Evolutionary conservation across 2,329 filamentous ascomycete species (phyloP).

Genomic region (Cercospora canescens): DNA sequence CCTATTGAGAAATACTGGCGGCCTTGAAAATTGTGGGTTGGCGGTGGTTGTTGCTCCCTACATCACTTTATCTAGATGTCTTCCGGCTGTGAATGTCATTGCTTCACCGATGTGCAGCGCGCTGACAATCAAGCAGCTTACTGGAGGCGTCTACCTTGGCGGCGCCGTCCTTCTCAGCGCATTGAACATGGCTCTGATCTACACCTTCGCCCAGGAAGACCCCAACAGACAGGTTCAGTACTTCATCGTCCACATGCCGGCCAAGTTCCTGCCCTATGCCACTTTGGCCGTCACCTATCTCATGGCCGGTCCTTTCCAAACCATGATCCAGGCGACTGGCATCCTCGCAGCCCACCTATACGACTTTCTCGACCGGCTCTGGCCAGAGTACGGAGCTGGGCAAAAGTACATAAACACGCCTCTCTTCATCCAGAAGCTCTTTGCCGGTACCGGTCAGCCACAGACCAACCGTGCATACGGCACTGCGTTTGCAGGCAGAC

Average conservation of each 20-base stretch:
- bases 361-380: conserved; percentile 85
- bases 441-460: conserved; percentile 50
- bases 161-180: conserved; percentile 55
- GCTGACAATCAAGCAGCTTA: conserved; percentile 33
- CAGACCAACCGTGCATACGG: conserved; percentile 59
- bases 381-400: conserved; percentile 85
- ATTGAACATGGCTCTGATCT: conserved; percentile 76
- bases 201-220: conserved; percentile 85
- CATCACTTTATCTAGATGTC: conserved; percentile 43
- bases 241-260: conserved; percentile 79
- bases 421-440: conserved; percentile 66
- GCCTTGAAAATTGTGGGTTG: conserved; percentile 54
- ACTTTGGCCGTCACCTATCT: conserved; percentile 76
- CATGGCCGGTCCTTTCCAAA: conserved; percentile 57
- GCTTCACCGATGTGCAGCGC: conserved; percentile 2
- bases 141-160: conserved; percentile 50
- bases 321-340: conserved; percentile 71
- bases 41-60: conserved; percentile 66
- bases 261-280: conserved; percentile 76
- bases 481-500: conserved; percentile 51
- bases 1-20: conserved; percentile 53
- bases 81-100: not conserved
- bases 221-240: conserved; percentile 74
- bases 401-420: conserved; percentile 76
- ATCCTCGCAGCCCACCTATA: conserved; percentile 84